Evolutionary conservation across 2,329 filamentous ascomycete species (phyloP), one percentile per base, ranked within the genome.

Genomic region (Diaporthe caulivora): DNA sequence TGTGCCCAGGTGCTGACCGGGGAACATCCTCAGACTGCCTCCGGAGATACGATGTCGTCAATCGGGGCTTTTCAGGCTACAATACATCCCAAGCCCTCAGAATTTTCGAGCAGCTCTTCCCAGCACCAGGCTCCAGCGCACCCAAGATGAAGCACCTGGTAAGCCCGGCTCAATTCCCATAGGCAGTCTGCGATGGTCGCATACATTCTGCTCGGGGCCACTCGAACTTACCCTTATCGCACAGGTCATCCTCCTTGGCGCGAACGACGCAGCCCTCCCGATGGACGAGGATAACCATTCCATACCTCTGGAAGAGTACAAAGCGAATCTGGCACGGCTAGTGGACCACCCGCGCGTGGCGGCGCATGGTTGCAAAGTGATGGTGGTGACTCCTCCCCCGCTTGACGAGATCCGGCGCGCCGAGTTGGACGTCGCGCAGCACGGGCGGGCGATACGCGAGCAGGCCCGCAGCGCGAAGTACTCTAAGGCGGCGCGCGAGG

Each of bases 11-110:
- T n/a, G n/a, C 37, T 24, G 42, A 26, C 53, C n/a, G n/a, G 37
- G 24, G 10, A 11, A 4, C 5, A 34, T 34, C 34, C 5, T 54
- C 77, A 96, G 94, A 89, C 72, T 95, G 94, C 80, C 89, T 91
- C 65, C 91, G 96, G 72, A 90, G 92, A 47, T 87, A 97, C 18
- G 97, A 98, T 83, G 91, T 98, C 60, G 86, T 98, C 78, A 98
- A 98, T 82, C 91, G 95, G 57, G 97, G 97, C 8, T 91, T 97
- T 76, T 93, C 91, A 78, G 96, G 96, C 13, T 98, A 96, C 86
- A 97, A 92, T 79, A 95, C 95, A 2, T 87, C 88, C 47, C 92
- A 97, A 81, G 92, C 92, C 15, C 82, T 97, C 73, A 85, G 90
- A 73, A 87, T 93, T 53, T 85, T 98, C 7, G 88, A 92, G 0